Conservation (phyloP, 2,329 filamentous ascomycete genomes). For the Ophiostoma sp. region DNA sequence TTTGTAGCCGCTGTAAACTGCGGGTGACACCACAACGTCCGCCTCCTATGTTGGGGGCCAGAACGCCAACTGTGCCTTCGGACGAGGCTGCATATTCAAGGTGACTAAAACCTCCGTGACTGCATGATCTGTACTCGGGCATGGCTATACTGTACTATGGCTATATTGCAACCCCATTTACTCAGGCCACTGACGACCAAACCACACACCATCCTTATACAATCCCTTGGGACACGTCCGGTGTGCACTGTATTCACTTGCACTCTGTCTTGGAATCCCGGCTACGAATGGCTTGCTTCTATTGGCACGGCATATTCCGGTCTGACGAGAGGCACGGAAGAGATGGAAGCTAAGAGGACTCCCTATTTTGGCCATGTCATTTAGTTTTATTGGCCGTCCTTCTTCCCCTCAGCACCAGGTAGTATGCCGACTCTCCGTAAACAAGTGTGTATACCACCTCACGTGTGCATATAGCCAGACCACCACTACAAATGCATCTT, state of each 20-base stretch:
- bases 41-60: not conserved
- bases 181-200: not conserved
- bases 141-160: too few species aligned
- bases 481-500: not conserved
- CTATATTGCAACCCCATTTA: too few species aligned
- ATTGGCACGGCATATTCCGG: conserved; percentile 7
- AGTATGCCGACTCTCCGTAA: not conserved
- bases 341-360: conserved; percentile 3
- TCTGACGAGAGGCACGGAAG: not conserved
- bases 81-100: not conserved
- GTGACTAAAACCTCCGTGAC: not conserved
- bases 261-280: not conserved
- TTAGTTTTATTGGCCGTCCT: not conserved
- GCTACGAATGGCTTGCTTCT: not conserved
- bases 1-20: not conserved
- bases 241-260: not conserved
- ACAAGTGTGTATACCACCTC: not conserved
- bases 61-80: not conserved
- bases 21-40: not conserved
- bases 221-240: too few species aligned
- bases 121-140: too few species aligned
- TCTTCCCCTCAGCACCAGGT: not conserved
- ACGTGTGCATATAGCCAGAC: not conserved
- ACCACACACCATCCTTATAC: too few species aligned
- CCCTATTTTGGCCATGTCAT: not conserved